Evolutionary conservation across 768 basidiomycete species (phyloP).

Genomic region (Lentinula boryana): DNA sequence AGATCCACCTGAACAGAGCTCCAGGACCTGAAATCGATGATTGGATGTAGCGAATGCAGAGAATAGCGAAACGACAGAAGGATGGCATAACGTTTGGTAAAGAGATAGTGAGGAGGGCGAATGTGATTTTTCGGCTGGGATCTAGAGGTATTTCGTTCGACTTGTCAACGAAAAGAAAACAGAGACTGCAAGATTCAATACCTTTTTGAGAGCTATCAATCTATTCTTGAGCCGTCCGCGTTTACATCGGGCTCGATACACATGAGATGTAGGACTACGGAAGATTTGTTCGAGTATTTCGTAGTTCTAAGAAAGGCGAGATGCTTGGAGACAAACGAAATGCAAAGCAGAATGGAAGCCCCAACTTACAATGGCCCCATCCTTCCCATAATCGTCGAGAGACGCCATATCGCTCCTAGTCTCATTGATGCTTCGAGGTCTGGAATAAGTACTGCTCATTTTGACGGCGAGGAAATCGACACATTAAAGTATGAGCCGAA

Average conservation of each 20-base stretch:
- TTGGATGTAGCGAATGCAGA: conserved; percentile 28
- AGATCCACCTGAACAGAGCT: conserved; percentile 37
- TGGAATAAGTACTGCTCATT: too few species aligned
- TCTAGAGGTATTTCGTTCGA: conserved; percentile 6
- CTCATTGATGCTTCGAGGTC: background rate
- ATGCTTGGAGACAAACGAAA: background rate
- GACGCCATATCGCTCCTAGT: background rate
- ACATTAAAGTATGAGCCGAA: too few species aligned
- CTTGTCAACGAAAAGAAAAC: background rate
- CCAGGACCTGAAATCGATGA: conserved; percentile 33
- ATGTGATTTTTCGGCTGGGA: background rate
- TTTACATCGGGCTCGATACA: conserved; percentile 36
- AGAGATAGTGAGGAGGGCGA: conserved; percentile 17
- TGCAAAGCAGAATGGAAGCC: background rate
- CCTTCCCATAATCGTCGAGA: background rate
- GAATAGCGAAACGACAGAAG: conserved; percentile 41
- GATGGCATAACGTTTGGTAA: conserved; percentile 41
- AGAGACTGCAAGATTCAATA: conserved; percentile 10
- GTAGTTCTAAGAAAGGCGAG: conserved; percentile 26
- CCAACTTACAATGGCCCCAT: background rate
- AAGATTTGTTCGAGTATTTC: conserved; percentile 29
- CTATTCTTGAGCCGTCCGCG: conserved; percentile 38
- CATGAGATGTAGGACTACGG: conserved; percentile 17
- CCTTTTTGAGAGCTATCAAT: conserved; percentile 38
- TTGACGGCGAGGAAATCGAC: too few species aligned